Evolutionary conservation across 306 rosid species (phyloP), one percentile per base, ranked within the genome.

Genomic region (Vicia faba): DNA sequence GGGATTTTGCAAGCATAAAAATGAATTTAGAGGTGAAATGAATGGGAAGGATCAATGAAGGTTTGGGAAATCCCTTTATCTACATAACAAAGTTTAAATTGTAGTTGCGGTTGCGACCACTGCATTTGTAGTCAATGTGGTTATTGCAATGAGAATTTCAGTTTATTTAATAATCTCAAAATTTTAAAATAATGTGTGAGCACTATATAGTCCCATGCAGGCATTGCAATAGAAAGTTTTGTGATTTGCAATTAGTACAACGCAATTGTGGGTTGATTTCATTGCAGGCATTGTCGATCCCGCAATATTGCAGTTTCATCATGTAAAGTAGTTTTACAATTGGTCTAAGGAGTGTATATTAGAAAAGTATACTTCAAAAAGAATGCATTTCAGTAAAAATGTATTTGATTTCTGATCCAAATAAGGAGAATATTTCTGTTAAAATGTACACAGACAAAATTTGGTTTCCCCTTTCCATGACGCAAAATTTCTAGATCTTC

Each of bases 1-100:
- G 31, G 31, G 15, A 15, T 49, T 49, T 45, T 14, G 10, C 1
- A 45, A 45, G 9, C 2, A 14, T 19, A 49, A 19, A 49, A 49
- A 19, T 16, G 26, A 18, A 49, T 49, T 16, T 46, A 46, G 20
- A 15, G 20, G 51, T 14, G 20, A 58, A 16, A 15, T 11, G 16
- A 1, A 5, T 3, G n/a, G 45, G 31, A 1, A 4, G 5, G 44
- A 69, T 44, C 15, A 11, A 7, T 33, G 20, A 16, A 44, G 19
- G 58, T 44, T 59, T 59, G 39, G 38, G 10, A 70, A 45, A 31
- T 19, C 31, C 29, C 35, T 35, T 70, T 28, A 15, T 12, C 26
- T 4, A 14, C 5, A 44, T 14, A 18, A 8, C 1, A 20, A 5
- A 13, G 13, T 46, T 45, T 45, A 45, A 45, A 45, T 6, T 45